Conservation (phyloP, 345 rosid species). For the Eucalyptus brandiana region DNA sequence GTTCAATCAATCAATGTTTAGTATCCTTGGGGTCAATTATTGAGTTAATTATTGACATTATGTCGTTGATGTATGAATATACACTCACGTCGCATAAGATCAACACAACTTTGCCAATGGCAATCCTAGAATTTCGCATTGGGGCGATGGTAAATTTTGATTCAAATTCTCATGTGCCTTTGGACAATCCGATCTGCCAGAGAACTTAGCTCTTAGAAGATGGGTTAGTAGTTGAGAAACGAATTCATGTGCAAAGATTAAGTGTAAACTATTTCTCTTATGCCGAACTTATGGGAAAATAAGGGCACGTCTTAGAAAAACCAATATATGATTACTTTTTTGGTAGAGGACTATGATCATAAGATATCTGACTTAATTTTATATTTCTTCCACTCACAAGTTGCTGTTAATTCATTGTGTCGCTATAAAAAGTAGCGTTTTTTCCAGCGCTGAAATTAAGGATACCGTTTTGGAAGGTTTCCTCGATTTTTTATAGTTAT, state of each 20-base stretch:
- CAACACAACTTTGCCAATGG: background rate
- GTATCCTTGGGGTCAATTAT: background rate
- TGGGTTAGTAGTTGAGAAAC: background rate
- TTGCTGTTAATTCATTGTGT: background rate
- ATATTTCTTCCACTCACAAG: background rate
- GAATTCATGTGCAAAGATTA: slow-evolving; percentile 7
- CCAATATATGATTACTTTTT: background rate
- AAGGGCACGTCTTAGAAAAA: background rate
- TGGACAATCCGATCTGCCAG: background rate
- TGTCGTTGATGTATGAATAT: background rate
- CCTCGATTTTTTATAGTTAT: background rate
- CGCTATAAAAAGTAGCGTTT: background rate
- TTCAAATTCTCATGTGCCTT: background rate
- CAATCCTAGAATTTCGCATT: background rate
- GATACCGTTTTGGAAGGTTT: background rate
- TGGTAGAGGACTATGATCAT: background rate
- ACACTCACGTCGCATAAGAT: rapidly evolving
- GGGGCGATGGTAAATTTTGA: background rate
- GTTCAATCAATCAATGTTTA: background rate
- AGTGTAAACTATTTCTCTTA: slow-evolving; percentile 35
- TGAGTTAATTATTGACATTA: background rate
- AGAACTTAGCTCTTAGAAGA: background rate
- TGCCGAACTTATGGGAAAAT: background rate
- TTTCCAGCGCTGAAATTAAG: background rate
- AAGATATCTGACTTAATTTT: background rate